Conservation (phyloP, 2,329 filamentous ascomycete species). For the Fusarium protoensiforme region DNA sequence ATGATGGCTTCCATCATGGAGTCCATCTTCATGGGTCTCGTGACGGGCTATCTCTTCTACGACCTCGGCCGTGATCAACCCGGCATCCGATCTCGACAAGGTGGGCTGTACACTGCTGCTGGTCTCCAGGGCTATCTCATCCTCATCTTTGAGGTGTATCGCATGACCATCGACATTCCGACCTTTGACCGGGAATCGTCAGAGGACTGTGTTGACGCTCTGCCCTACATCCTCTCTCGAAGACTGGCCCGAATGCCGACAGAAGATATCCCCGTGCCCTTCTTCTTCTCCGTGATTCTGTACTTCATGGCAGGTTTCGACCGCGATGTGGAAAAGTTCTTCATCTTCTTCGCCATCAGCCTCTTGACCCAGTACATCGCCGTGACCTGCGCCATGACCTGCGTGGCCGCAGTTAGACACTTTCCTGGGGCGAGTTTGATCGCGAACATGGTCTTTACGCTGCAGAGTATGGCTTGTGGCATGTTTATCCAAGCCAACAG, state of each 20-base stretch:
- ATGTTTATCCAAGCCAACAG: conserved; percentile 80
- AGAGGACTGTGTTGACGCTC: conserved; percentile 76
- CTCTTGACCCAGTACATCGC: conserved; percentile 79
- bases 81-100: conserved; percentile 79
- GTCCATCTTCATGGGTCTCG: conserved; percentile 75
- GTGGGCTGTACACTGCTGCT: conserved; percentile 77
- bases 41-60: conserved; percentile 80
- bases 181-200: conserved; percentile 80
- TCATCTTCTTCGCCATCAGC: conserved; percentile 76
- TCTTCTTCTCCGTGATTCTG: conserved; percentile 76
- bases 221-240: conserved; percentile 77
- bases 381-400: conserved; percentile 76
- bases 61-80: conserved; percentile 72
- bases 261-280: conserved; percentile 78
- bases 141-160: conserved; percentile 80
- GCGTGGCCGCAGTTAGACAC: conserved; percentile 72
- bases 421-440: conserved; percentile 79
- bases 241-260: conserved; percentile 75
- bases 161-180: conserved; percentile 78
- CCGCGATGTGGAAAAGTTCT: conserved; percentile 70
- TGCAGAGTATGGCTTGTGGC: conserved; percentile 80
- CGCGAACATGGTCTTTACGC: conserved; percentile 76
- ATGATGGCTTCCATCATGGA: conserved; percentile 77
- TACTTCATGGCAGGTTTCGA: conserved; percentile 85
- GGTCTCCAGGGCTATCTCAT: conserved; percentile 82